Evolutionary conservation across 495 filamentous ascomycete species (phyloP), one percentile per base, ranked within the genome.

Genomic region (Hapsidospora chrysogenum): DNA sequence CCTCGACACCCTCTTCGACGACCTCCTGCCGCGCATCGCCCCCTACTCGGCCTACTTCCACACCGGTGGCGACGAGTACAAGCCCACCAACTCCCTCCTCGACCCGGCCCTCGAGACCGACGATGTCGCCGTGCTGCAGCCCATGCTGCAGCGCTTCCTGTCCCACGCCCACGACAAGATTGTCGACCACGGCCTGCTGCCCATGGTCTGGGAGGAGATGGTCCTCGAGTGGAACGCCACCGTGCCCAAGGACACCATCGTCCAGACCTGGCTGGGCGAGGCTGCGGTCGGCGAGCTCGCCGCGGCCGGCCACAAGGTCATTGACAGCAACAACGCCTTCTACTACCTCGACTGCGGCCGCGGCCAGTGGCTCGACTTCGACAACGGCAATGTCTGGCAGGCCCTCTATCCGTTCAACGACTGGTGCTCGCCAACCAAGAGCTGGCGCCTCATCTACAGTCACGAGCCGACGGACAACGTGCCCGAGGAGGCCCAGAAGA

Each of bases 161-260:
- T 67, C 80, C 46, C 56, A 63, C 38, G 70, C 69, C 42, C 80
- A 84, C 43, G 52, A 45, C 23, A 61, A 70, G 13, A 60, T 85
- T 7, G 50, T 64, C 17, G 53, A 54, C 14, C 57, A 63, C 1
- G 74, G 74, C 10, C 52, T 85, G 44, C 66, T 64, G 8, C 80
- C 80, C 2, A 57, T 87, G 10, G 72, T 78, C 4, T 89, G 82
- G 82, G 82, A 89, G 53, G 82, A 89, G 49, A 81, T 82, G 60
- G 64, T 80, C 2, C 57, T 82, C 9, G 58, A 68, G 16, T 87
- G 79, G 72, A 80, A 84, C 51, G 46, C 87, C 17, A 77, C 65
- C 0, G 56, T 87, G 6, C 65, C 68, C 0, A 45, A 60, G 16
- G 68, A 77, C 33, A 57, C 60, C 17, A 62, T 89, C 22, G 68